Evolutionary conservation across 164 flowering plant species (phyloP), one percentile per base, ranked within the genome.

Genomic region (Sextonia rubra): DNA sequence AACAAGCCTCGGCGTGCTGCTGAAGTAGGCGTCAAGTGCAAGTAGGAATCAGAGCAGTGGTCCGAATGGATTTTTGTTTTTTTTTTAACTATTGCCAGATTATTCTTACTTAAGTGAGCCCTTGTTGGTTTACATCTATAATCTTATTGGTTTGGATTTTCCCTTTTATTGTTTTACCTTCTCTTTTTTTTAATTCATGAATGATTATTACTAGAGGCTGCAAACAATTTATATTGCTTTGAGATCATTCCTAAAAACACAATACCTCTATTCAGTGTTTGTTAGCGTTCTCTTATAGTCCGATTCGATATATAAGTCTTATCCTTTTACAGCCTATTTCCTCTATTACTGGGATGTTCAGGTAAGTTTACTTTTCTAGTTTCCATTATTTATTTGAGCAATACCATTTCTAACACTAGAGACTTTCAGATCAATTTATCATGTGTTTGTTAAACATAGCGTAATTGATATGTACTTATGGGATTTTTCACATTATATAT

Each of bases 1-100:
- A 89, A 80, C 85, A 91, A 83, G 83, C 95, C 96, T 71, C 84
- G 88, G 24, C 83, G 96, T 24, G 98, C 98, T 66, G 92, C 97
- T 62, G 94, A 90, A 80, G 93, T 85, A 58, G 94, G 88, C 64
- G 89, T 91, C 56, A 86, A 88, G 71, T 89, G 93, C 88, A 86
- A 83, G 75, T 88, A 87, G 86, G 67, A 17, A 25, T 15, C 20
- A 29, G 30, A 47, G 29, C 32, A 27, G 18, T 25, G 11, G 47
- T 27, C 44, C 32, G 29, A 29, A 12, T 15, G 32, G 17, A 18
- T 29, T 64, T 64, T 32, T 25, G 67, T 20, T 32, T 0, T 64
- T 20, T 32, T 0, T 64, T 64, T 61, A 37, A 37, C 44, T 37
- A 52, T 52, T 17, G 17, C 44, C n/a, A 27, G 44, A 17, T 64